These are phyloP conservation scores for Pseudonitzschia multistriata DNA, from an alignment of 108 stramenopile species.

Conservation along the genomic window DNA sequence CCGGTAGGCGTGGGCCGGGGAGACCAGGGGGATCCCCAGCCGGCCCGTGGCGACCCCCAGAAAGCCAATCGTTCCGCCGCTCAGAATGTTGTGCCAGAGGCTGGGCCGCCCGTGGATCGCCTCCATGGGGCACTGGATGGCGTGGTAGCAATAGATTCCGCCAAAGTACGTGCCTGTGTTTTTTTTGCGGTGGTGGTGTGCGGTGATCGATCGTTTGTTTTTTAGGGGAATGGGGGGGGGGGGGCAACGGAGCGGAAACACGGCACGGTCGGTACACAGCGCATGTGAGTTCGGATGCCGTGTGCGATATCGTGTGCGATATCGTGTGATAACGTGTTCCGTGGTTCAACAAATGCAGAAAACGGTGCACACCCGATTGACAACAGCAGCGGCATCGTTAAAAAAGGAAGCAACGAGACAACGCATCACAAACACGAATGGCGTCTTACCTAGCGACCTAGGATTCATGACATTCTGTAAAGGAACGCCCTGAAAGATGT, in stretches of 20 bases:
- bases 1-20: not conserved
- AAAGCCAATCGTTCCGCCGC: constrained; percentile 50
- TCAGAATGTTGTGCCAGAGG: constrained; percentile 45
- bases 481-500: constrained; percentile 15
- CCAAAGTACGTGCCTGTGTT: constrained; percentile 39
- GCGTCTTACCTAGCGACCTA: constrained; percentile 11
- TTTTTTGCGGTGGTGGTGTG: not conserved
- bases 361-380: not conserved
- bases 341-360: too few species aligned
- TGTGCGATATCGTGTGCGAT: too few species aligned
- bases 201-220: not conserved
- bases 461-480: constrained; percentile 1
- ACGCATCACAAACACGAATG: not conserved
- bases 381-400: not conserved
- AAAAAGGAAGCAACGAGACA: not conserved
- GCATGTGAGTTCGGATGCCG: too few species aligned
- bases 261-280: too few species aligned
- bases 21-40: constrained; percentile 50
- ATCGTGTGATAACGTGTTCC: too few species aligned
- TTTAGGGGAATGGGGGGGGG: too few species aligned
- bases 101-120: constrained; percentile 52
- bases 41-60: constrained; percentile 46
- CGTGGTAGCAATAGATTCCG: constrained; percentile 46
- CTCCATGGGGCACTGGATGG: constrained; percentile 67
- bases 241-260: too few species aligned